Base-by-base conservation (phyloP, 2,329 filamentous ascomycete species). In the Aspergillaceae sp. region DNA sequence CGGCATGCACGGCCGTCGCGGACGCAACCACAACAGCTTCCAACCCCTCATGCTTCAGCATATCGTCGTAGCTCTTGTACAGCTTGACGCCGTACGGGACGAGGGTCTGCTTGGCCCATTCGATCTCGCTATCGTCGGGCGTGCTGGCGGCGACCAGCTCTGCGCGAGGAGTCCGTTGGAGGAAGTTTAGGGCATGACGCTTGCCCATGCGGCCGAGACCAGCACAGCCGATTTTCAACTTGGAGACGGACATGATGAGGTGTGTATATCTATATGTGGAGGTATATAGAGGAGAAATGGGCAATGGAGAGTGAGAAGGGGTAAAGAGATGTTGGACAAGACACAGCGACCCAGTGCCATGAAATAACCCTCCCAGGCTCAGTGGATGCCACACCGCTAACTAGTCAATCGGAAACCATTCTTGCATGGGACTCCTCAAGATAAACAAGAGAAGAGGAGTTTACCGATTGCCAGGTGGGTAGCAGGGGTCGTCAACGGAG, bases 21-120 rank as follows among this genome's bases (percentile, higher is more conserved):
- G 74, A 75, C 1, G 75, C 74, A 29, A 81, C 65, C 26, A 79
- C 71, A 2, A 80, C 74, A 1, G 77, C 77, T 56, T 78, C 69
- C 1, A 80, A 60, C 8, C 74, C 75, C 49, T 72, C 66, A 49
- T 79, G 74, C 60, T 72, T 69, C 44, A 80, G 67, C 76, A 81
- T 77, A 48, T 77, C 70, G 41, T 78, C 75, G 55, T 73, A 80
- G 59, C 76, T 65, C 45, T 63, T 66, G 64, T 79, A 80, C 26
- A 78, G 54, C 44, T 63, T 73, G 41, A 77, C 74, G 7, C 75
- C 77, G 53, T 64, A 74, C 3, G 74, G 74, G 43, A 68, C 72
- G 7, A 80, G 71, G 51, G 74, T 65, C 43, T 63, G 55, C 50
- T 69, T 68, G 4, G 74, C 77, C 76, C 76, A 79, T 43, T 70